Base-by-base conservation (phyloP, 768 basidiomycete species). In the Pisolithus sp. region DNA sequence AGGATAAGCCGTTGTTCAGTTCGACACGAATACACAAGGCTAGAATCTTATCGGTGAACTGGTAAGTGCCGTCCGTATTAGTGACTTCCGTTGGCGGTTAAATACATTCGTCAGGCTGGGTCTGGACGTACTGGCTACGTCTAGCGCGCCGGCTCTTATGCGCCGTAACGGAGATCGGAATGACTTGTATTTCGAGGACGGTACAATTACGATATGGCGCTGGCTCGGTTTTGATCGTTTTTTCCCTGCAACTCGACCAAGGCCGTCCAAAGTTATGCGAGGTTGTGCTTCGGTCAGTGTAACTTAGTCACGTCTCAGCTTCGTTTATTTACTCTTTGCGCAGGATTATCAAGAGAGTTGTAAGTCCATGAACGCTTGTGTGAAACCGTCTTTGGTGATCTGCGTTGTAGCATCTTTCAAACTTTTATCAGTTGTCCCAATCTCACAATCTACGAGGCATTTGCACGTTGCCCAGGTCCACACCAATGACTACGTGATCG, bases 311-410 rank as follows among this genome's bases (percentile, higher is more conserved):
- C n/a, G n/a, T 49, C 43, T 20, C 41, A 41, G 15, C 2, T 3
- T 39, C 8, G 38, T 18, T 15, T 45, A 38, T 24, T 51, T 60
- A 48, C 3, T 3, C 37, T 36, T n/a, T 34, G 31, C 12, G 37
- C 42, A 89, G 86, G 88, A 89, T 63, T 89, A 82, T 60, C 82
- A 81, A 58, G 83, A 89, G 59, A 88, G 85, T 64, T 75, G 88
- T 88, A 62, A 62, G 83, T 61, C 1, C 37, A 43, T 34, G 43
- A 4, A 36, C 41, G n/a, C 45, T 10, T 34, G 28, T 28, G 4
- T 24, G 34, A 39, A 21, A 10, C 44, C 20, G 21, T 12, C 51
- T 64, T 26, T 60, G 36, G 24, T 18, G 1, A 9, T 54, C 21
- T 46, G 31, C 46, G 45, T 31, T 44, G 44, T 49, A 88, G 86